Evolutionary conservation across 1,139 yeast species (phyloP).

Genomic region (Starmera stellimalicola): DNA sequence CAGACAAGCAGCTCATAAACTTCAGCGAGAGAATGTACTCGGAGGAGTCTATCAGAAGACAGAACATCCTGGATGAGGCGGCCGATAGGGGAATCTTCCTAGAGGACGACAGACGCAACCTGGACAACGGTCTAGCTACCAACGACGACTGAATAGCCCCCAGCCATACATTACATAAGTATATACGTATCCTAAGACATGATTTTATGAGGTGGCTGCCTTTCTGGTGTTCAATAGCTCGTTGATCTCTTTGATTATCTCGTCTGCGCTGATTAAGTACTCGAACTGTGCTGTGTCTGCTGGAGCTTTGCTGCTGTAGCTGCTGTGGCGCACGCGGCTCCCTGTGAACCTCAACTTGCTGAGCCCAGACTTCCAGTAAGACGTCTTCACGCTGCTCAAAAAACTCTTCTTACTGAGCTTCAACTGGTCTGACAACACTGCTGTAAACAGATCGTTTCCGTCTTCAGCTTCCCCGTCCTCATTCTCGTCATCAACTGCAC

Average conservation of each 20-base stretch:
- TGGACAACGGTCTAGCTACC: conserved; percentile 5
- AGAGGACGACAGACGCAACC: conserved; percentile 21
- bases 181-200: no score
- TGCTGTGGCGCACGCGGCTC: neutral
- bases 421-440: neutral
- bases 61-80: conserved; percentile 27
- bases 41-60: conserved; percentile 24
- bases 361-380: no score
- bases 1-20: conserved; percentile 27
- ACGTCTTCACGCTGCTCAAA: no score
- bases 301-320: neutral
- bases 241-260: neutral
- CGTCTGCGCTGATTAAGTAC: neutral
- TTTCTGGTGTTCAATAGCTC: neutral
- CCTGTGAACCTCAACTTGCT: no score
- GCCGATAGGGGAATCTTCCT: conserved; percentile 32
- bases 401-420: neutral
- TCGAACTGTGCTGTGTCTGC: neutral
- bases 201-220: no score
- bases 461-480: no score
- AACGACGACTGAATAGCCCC: neutral
- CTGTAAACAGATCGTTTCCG: neutral
- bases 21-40: conserved; percentile 24
- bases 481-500: neutral
- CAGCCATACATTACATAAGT: no score